Conservation (phyloP, 805 yeast species). For the Nakazawaea molendinolei region DNA sequence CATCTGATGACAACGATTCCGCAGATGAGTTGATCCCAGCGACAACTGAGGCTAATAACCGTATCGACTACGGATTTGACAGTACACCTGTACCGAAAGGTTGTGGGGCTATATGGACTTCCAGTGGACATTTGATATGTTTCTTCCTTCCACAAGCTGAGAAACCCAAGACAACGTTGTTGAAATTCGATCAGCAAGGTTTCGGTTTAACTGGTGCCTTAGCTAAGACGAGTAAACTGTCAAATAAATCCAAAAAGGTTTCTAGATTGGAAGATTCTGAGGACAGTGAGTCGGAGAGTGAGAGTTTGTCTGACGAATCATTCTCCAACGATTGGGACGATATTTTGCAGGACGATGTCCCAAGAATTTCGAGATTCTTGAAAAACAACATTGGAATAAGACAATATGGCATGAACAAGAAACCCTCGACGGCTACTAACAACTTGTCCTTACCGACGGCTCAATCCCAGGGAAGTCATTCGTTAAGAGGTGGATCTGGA, state of each 20-base stretch:
- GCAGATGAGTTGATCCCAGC: conserved; percentile 18
- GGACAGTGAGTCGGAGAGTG: conserved; percentile 1
- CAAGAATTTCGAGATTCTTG: conserved; percentile 45
- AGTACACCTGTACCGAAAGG: conserved; percentile 90
- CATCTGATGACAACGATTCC: conserved; percentile 21
- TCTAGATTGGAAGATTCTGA: conserved; percentile 10
- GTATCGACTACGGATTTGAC: conserved; percentile 38
- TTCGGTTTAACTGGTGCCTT: conserved; percentile 32
- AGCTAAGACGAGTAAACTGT: conserved; percentile 18
- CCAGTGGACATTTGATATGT: conserved; percentile 71
- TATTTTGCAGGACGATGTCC: conserved; percentile 50
- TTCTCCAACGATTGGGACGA: conserved; percentile 66
- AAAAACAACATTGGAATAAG: conserved; percentile 27
- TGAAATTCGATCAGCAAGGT: conserved; percentile 49
- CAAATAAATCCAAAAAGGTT: conserved; percentile 5
- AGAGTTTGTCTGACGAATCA: conserved; percentile 42
- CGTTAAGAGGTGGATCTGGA: conserved; percentile 17
- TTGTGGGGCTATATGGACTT: conserved; percentile 88
- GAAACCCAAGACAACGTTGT: conserved; percentile 33
- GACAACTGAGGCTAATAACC: conserved; percentile 14
- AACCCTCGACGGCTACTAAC: conserved; percentile 1
- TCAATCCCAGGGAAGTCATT: conserved; percentile 21
- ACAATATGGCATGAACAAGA: conserved; percentile 9
- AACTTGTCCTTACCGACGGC: conserved; percentile 33
- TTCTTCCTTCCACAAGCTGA: conserved; percentile 61